phyloP scores from a whole-genome alignment of 352 stramenopile species.

The Globisporangium sylvaticum region DNA sequence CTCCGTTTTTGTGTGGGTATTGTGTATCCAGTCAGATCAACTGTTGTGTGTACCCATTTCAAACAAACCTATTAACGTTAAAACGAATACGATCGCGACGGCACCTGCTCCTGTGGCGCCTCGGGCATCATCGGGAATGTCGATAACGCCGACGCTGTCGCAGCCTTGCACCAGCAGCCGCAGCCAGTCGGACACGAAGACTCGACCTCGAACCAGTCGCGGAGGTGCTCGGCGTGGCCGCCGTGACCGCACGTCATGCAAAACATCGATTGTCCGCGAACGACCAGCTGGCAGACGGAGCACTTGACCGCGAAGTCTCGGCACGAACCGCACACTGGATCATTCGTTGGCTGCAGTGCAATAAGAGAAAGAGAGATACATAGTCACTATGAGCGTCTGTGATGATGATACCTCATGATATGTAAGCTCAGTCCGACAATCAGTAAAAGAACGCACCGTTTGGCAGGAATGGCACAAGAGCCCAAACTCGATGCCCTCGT shows the following conservation, averaged over 20 bases:
- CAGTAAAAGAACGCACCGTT: conserved; percentile 28
- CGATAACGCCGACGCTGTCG: conserved; percentile 39
- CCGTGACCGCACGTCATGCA: conserved; percentile 84
- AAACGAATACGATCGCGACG: conserved; percentile 71
- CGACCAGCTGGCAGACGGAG: conserved; percentile 77
- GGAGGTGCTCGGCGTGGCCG: conserved; percentile 66
- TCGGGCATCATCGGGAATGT: conserved; percentile 24
- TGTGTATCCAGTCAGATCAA: neutral
- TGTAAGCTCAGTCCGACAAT: neutral
- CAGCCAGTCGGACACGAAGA: conserved; percentile 76
- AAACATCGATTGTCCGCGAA: conserved; percentile 84
- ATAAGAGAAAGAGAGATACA: neutral
- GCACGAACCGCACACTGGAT: conserved; percentile 57
- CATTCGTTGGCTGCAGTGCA: conserved; percentile 38
- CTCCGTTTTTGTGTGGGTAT: neutral
- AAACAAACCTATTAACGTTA: too few relatives aligned
- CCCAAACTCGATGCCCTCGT: conserved; percentile 56
- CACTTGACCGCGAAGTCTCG: conserved; percentile 77
- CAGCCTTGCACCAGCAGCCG: conserved; percentile 83
- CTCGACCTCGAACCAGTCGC: conserved; percentile 75
- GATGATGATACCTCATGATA: too few relatives aligned
- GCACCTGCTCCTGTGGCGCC: conserved; percentile 24
- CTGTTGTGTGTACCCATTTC: neutral
- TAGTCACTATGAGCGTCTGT: neutral
- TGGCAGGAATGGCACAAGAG: conserved; percentile 66